A percentile compares a stretch with the other conserved stretches of the same genome.
Conservation (phyloP, 2,329 filamentous ascomycete species). For the Ceratocystis ficicola region DNA sequence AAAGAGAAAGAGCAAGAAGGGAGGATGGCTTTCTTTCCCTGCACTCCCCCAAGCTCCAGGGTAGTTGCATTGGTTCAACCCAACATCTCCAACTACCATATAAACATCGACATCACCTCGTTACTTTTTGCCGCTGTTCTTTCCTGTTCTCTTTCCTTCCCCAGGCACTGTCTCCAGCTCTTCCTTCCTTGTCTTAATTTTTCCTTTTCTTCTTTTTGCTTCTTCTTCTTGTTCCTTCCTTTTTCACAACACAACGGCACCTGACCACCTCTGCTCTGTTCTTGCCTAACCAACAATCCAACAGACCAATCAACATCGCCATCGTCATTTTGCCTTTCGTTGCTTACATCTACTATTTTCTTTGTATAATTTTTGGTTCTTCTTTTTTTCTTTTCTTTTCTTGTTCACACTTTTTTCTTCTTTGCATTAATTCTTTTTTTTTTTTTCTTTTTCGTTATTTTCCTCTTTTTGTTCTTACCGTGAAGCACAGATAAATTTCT, state of each 20-base stretch:
- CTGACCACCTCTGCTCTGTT: neutral
- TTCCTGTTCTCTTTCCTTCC: constrained; percentile 2
- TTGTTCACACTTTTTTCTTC: neutral
- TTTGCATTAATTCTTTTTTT: neutral
- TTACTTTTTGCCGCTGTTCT: neutral
- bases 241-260: neutral
- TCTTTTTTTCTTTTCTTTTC: neutral
- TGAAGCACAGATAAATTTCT: neutral
- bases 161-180: neutral
- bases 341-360: constrained; percentile 8
- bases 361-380: neutral
- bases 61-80: neutral
- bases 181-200: neutral
- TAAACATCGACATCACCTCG: constrained; percentile 7
- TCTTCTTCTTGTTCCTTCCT: constrained; percentile 1
- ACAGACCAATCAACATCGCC: constrained; percentile 1
- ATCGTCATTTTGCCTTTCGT: neutral
- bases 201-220: neutral
- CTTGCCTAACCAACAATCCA: neutral
- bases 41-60: neutral
- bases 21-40: neutral
- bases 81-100: constrained; percentile 1
- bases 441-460: constrained; percentile 31
- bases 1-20: no score
- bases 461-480: neutral